Base-by-base conservation (phyloP, 768 basidiomycete species). In the Lactarius sp. region DNA sequence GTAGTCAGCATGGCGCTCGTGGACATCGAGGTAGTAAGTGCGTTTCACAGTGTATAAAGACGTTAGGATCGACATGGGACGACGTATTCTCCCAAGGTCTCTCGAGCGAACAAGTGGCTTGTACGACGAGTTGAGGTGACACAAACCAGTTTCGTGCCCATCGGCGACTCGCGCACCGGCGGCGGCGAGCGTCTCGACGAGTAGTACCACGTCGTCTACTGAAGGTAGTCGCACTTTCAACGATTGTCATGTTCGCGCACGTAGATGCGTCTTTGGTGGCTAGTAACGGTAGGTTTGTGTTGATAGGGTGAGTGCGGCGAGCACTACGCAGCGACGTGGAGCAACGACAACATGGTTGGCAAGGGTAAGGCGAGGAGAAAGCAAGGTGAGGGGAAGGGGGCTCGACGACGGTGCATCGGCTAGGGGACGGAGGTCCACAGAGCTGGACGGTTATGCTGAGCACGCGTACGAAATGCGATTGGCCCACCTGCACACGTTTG, bases 31-130 rank as follows among this genome's bases (percentile, higher is more conserved):
- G 63, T 66, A 9, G 49, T 49, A 52, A 1, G 63, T 62, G n/a
- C 39, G 44, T n/a, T 57, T 61, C 39, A 47, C 61, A 68, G n/a
- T 20, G 55, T 66, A 49, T 51, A 61, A 41, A 52, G n/a, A n/a
- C 22, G 46, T 47, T 34, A 22, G 5, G 42, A 27, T 27, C 27
- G 27, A 27, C 27, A 27, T 27, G 27, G 27, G 27, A 27, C 27
- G 27, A 27, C 27, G 2, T 18, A 44, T 18, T 16, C 44, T 31
- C 18, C 8, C 36, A 33, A 39, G 7, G 14, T 13, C 27, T 41
- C 41, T 36, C 22, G 7, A 36, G 13, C 39, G 12, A 33, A 14
- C 41, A 6, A 20, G 47, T 18, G 49, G 22, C 14, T 61, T 55
- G 36, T 13, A 56, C 22, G 27, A 41, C 31, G 54, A 20, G 41